A percentile compares a stretch with the other conserved stretches of the same genome.
These are phyloP conservation scores for Ephemerocybe angulata DNA, from an alignment of 768 basidiomycete genomes.

Conservation along the genomic window DNA sequence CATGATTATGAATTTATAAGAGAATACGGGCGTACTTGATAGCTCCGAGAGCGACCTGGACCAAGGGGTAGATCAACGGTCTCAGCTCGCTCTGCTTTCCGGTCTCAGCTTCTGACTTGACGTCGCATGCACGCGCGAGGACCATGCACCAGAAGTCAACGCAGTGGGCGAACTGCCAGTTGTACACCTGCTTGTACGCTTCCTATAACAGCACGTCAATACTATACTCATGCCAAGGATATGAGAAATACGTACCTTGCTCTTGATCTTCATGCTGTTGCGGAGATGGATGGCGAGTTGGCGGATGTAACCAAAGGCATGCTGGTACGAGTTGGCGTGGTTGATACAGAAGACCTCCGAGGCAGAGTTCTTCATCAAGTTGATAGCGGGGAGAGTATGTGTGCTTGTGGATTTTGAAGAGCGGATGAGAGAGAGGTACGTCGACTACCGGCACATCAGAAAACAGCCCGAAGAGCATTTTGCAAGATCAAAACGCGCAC, in stretches of 20 bases:
- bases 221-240: background rate
- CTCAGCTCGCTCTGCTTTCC: slow-evolving; percentile 72
- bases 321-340: slow-evolving; percentile 77
- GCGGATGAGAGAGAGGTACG: slow-evolving; percentile 84
- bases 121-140: slow-evolving; percentile 75
- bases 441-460: slow-evolving; percentile 47
- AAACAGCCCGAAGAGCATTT: slow-evolving; percentile 2
- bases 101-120: slow-evolving; percentile 46
- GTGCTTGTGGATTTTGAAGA: slow-evolving; percentile 81
- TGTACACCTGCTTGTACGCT: slow-evolving; percentile 91
- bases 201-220: slow-evolving; percentile 46
- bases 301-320: slow-evolving; percentile 93
- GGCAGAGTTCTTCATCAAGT: slow-evolving; percentile 96
- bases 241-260: slow-evolving; percentile 51
- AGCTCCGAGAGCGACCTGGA: slow-evolving; percentile 90
- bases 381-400: slow-evolving; percentile 87
- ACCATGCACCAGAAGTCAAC: slow-evolving; percentile 96
- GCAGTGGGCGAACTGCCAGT: slow-evolving; percentile 97
- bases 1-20: slow-evolving; percentile 1
- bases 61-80: slow-evolving; percentile 91
- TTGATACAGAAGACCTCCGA: slow-evolving; percentile 85
- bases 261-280: slow-evolving; percentile 85
- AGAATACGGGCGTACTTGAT: slow-evolving; percentile 67
- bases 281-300: slow-evolving; percentile 91
- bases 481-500: slow-evolving; percentile 33